Evolutionary conservation across 306 rosid species (phyloP), one percentile per base, ranked within the genome.

Genomic region (Castanea mollissima): DNA sequence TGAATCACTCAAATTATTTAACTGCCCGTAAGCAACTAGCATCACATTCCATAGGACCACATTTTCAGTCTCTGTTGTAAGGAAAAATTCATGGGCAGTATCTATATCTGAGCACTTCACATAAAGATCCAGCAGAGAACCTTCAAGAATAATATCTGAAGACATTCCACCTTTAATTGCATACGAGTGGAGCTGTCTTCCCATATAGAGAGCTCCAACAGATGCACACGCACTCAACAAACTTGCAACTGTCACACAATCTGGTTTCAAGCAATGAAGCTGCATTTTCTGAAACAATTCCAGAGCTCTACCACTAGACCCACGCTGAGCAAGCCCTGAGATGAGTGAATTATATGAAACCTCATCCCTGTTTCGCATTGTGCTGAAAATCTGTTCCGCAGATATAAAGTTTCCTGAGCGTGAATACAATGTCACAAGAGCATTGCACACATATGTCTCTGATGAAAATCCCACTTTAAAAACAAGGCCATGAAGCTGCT

Each of bases 121-220:
- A 86, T 94, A 94, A 58, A 94, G 97, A 83, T 92, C 98, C 65
- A 94, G 94, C 76, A 94, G 86, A 74, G 97, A 80, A 76, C 98
- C 97, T 86, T 94, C 98, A 52, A 94, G 82, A 54, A 94, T 85
- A 46, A 83, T 77, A 87, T 94, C 97, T 65, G 92, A 86, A 73
- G 91, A 89, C 89, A 89, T 89, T 78, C 98, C 97, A 34, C 90
- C 81, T 79, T 92, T 94, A 58, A 92, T 82, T 29, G 96, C 93
- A 74, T 85, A 88, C 32, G 97, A 92, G 73, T 92, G 97, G 38
- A 94, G 90, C 67, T 90, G 97, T 62, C 72, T 88, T 78, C 97
- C 98, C 79, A 76, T 86, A 46, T 68, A 78, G 60, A 88, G 89
- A 68, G 86, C 85, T 58, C 93, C 90, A 51, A 78, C 55, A 54